These are phyloP conservation scores for Exserohilum turcica DNA, from an alignment of 2,329 filamentous ascomycete species.

Conservation along the genomic window DNA sequence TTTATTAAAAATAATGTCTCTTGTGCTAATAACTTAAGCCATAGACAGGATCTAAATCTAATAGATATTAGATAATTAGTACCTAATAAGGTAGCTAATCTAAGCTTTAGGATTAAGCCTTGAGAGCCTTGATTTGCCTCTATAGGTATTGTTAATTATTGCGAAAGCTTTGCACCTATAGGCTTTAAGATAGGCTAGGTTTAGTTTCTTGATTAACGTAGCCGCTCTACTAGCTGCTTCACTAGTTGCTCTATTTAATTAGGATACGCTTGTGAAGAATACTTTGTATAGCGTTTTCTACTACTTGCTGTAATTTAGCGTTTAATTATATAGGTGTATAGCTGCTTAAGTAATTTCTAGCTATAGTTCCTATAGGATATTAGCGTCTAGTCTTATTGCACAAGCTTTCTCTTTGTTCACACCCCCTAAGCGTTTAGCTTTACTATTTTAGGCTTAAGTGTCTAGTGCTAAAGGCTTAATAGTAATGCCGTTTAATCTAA, in stretches of 20 bases:
- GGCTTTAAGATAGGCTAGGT: slow-evolving; percentile 8
- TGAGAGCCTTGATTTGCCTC: slow-evolving; percentile 4
- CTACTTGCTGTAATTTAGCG: slow-evolving; percentile 10
- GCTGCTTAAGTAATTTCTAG: slow-evolving; percentile 7
- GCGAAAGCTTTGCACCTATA: slow-evolving; percentile 16
- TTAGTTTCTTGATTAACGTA: slow-evolving; percentile 6
- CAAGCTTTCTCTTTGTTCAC: slow-evolving; percentile 11
- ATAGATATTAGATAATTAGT: slow-evolving; percentile 6
- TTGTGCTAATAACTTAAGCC: slow-evolving; percentile 6
- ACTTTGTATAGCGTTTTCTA: slow-evolving; percentile 6
- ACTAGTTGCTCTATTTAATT: background rate
- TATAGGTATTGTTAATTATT: slow-evolving; percentile 6
- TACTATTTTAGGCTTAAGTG: slow-evolving; percentile 4
- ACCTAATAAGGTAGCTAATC: slow-evolving; percentile 13
- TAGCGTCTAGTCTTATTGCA: slow-evolving; percentile 7
- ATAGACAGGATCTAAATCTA: slow-evolving; percentile 7
- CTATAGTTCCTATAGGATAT: slow-evolving; percentile 6
- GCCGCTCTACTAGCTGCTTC: no score
- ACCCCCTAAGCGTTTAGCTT: slow-evolving; percentile 13
- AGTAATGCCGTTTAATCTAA: background rate
- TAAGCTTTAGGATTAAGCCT: slow-evolving; percentile 7
- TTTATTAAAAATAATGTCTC: slow-evolving; percentile 11
- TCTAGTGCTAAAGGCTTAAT: slow-evolving; percentile 14
- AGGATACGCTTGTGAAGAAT: slow-evolving; percentile 2
- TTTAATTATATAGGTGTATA: slow-evolving; percentile 14